phyloP scores from a whole-genome alignment of 1,284 basidiomycete genomes.

The Naganishia albida region DNA sequence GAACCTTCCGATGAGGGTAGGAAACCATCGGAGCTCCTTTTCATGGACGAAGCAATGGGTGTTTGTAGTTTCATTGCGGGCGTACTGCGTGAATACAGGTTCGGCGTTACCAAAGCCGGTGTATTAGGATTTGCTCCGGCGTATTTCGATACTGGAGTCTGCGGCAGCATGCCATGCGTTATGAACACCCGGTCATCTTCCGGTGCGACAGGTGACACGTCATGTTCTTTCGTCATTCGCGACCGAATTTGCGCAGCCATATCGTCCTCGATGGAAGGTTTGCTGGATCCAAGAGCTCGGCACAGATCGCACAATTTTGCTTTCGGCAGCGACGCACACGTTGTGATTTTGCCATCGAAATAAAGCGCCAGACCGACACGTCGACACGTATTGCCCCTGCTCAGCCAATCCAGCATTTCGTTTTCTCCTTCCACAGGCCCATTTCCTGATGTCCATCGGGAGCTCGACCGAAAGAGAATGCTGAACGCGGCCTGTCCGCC shows the following conservation, averaged over 20 bases:
- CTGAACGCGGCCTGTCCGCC: neutral
- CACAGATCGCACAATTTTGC: neutral
- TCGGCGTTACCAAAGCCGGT: no score
- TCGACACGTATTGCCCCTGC: neutral
- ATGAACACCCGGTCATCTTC: no score
- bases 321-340: neutral
- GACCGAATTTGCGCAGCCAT: neutral
- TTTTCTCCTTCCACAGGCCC: neutral
- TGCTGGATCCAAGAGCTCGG: neutral
- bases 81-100: no score
- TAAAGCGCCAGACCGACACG: neutral
- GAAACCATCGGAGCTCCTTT: no score
- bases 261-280: neutral
- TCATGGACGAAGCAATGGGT: no score
- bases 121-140: no score
- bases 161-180: no score
- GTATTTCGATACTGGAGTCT: no score
- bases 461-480: neutral
- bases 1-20: no score
- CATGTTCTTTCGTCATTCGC: neutral
- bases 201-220: no score
- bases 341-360: neutral
- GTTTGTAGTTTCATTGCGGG: no score
- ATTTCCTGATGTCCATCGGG: neutral
- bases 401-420: neutral